Evolutionary conservation across 2,329 filamentous ascomycete species (phyloP), one percentile per base, ranked within the genome.

Genomic region (Tympanopsis confertula): DNA sequence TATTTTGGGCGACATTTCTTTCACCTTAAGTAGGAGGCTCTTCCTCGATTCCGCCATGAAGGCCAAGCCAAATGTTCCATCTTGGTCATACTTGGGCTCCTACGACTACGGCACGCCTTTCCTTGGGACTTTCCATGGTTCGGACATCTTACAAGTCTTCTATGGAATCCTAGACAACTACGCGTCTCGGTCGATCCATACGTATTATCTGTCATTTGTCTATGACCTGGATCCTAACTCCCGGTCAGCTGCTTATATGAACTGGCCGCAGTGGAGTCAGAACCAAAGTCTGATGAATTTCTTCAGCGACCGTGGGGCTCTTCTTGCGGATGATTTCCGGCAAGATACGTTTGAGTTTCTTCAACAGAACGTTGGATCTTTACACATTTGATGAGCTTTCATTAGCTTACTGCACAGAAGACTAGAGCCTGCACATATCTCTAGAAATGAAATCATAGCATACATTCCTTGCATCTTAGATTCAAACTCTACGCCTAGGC

Each of bases 21-120:
- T 91, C 57, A 88, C 79, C 0, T 65, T 91, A 0, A 73, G 75
- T 0, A 74, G 84, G 1, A 75, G 85, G 13, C 42, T 68, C 4
- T 78, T 84, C 53, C 69, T 91, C 17, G 50, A 65, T 12, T 41
- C 50, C 0, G 55, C 73, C 2, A 49, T 53, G 0, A 38, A 57
- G 1, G 57, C 62, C 12, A 67, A 75, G 43, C 76, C 78, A 0
- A 47, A 56, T 20, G 73, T 86, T 0, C 75, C 77, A 0, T 61
- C 65, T 1, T 91, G 82, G 82, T 85, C 79, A 0, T 91, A 87
- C 57, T 68, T 91, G 1, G 61, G 78, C 0, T 79, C 75, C 0
- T 88, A 88, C 58, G 57, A 81, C 60, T 75, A 79, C 51, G 78
- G 78, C 7, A 80, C 76, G 0, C 79, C 84, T 0, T 57, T 88